phyloP scores from a whole-genome alignment of 176 grass and related monocot genomes.

The Phragmites australis region DNA sequence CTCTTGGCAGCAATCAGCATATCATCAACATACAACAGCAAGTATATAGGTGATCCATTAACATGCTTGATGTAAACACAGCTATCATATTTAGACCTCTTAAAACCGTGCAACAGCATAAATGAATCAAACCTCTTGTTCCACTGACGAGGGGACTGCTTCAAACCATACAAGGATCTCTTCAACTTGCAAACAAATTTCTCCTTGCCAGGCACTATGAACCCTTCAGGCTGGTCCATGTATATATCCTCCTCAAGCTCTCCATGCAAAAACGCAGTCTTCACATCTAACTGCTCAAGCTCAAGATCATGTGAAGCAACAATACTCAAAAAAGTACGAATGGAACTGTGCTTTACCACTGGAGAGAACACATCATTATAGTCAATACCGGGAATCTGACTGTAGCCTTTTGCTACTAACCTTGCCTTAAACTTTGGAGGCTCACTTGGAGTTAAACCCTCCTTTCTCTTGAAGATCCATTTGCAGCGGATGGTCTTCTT shows the following conservation, averaged over 20 bases:
- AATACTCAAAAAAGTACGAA: not conserved
- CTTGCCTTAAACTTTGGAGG: not conserved
- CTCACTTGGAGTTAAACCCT: not conserved
- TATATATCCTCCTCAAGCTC: not conserved
- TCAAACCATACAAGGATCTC: not conserved
- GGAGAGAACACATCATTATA: not conserved
- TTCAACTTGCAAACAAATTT: not conserved
- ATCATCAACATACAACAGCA: not conserved
- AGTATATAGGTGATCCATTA: not conserved
- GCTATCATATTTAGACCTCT: not conserved
- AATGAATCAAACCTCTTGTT: not conserved
- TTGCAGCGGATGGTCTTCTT: not conserved
- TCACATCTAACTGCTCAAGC: not conserved
- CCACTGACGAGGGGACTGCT: not conserved
- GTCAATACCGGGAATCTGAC: not conserved
- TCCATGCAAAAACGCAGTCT: not conserved
- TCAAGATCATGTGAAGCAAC: not conserved
- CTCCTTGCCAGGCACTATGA: not conserved
- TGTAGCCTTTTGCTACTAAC: not conserved
- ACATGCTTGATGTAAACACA: not conserved
- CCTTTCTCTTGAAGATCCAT: not conserved
- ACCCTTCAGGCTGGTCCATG: not conserved
- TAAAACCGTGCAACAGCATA: not conserved
- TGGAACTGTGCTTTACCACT: not conserved
- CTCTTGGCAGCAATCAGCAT: not conserved